Evolutionary conservation across 2,329 filamentous ascomycete species (phyloP).

Genomic region (Botryotinia calthae): DNA sequence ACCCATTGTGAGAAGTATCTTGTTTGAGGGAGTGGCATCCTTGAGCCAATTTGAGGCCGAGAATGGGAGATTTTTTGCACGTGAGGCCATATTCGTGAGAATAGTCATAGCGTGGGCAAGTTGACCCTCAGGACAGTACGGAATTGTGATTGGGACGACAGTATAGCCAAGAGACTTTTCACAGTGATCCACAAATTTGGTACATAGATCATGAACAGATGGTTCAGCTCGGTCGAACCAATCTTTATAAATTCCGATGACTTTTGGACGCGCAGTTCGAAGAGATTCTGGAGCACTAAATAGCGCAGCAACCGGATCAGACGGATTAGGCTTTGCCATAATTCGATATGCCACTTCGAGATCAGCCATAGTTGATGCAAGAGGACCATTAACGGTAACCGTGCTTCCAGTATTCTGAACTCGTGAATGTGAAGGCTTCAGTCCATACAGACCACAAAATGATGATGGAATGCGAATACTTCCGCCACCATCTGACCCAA

Average conservation of each 20-base stretch:
- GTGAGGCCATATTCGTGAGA: slow-evolving; percentile 64
- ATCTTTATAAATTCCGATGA: slow-evolving; percentile 66
- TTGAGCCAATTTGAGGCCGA: slow-evolving; percentile 45
- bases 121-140: slow-evolving; percentile 67
- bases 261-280: slow-evolving; percentile 43
- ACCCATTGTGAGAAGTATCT: slow-evolving; percentile 65
- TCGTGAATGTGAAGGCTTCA: slow-evolving; percentile 76
- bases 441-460: slow-evolving; percentile 59
- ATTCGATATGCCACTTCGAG: slow-evolving; percentile 78
- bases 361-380: slow-evolving; percentile 73
- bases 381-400: slow-evolving; percentile 67
- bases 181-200: slow-evolving; percentile 59
- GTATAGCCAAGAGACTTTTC: slow-evolving; percentile 50
- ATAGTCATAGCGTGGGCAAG: slow-evolving; percentile 76
- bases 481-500: slow-evolving; percentile 85
- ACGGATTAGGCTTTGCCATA: slow-evolving; percentile 69
- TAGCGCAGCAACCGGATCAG: slow-evolving; percentile 55
- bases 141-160: slow-evolving; percentile 60
- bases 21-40: slow-evolving; percentile 64
- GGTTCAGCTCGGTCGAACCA: slow-evolving; percentile 71
- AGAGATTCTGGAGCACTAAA: slow-evolving; percentile 56
- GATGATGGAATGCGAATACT: slow-evolving; percentile 50
- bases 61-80: slow-evolving; percentile 24
- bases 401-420: slow-evolving; percentile 55
- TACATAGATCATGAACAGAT: slow-evolving; percentile 59